Evolutionary conservation across 2,329 filamentous ascomycete genomes (phyloP).

Genomic region (Diaporthe nobilis): DNA sequence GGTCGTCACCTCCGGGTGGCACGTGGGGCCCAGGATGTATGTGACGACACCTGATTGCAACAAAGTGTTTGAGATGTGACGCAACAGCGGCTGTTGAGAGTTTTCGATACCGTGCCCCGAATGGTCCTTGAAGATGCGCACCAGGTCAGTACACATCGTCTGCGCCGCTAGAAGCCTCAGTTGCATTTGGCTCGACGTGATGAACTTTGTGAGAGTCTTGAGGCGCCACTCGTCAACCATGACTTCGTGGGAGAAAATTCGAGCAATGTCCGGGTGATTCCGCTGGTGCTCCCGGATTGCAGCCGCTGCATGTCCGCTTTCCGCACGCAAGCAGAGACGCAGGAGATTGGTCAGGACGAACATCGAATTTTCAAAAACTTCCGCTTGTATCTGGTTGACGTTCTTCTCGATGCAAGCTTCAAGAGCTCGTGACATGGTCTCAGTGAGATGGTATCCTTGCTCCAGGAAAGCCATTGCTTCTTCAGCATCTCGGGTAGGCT

Average conservation of each 20-base stretch:
- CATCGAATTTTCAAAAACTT: slow-evolving; percentile 58
- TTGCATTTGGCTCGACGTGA: slow-evolving; percentile 91
- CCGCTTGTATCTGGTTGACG: slow-evolving; percentile 64
- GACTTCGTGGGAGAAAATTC: slow-evolving; percentile 60
- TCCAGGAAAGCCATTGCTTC: slow-evolving; percentile 52
- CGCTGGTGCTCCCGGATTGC: slow-evolving; percentile 51
- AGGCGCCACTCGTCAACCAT: slow-evolving; percentile 79
- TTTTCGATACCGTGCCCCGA: slow-evolving; percentile 60
- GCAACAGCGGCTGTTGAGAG: slow-evolving; percentile 65
- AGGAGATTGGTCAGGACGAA: slow-evolving; percentile 61
- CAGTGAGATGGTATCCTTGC: slow-evolving; percentile 57
- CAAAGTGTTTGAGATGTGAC: slow-evolving; percentile 79
- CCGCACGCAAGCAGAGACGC: slow-evolving; percentile 55
- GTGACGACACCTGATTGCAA: slow-evolving; percentile 80
- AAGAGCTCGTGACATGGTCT: slow-evolving; percentile 58
- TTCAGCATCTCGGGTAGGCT: slow-evolving; percentile 44
- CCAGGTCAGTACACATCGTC: slow-evolving; percentile 79
- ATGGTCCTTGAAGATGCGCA: slow-evolving; percentile 74
- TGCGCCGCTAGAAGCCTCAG: slow-evolving; percentile 84
- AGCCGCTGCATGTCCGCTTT: slow-evolving; percentile 53
- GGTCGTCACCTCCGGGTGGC: slow-evolving; percentile 89
- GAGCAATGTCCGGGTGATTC: slow-evolving; percentile 55
- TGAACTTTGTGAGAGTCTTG: slow-evolving; percentile 76
- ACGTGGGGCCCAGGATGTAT: slow-evolving; percentile 91
- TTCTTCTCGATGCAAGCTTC: slow-evolving; percentile 67